Percentiles rank a stretch among this genome's conserved stretches.
Evolutionary conservation across 768 basidiomycete species (phyloP).

Genomic region (Hydnum rufescens): DNA sequence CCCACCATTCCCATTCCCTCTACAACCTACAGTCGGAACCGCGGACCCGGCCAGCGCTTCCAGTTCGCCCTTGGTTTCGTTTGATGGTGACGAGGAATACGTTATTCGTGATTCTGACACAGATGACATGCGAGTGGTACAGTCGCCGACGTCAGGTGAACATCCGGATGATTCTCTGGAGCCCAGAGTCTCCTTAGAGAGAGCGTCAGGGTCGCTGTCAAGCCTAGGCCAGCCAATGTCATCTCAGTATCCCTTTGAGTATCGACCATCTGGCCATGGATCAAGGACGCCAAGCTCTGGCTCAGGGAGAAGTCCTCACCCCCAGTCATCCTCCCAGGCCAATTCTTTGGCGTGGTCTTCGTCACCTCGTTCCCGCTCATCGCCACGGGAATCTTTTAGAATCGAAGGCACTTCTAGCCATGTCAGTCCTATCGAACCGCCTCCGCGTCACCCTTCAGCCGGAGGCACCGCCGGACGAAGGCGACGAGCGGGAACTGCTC

Average conservation of each 20-base stretch:
- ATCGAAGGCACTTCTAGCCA: too few relatives aligned
- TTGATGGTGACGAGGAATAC: background rate
- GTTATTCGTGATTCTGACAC: background rate
- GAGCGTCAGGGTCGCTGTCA: constrained; percentile 48
- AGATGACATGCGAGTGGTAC: background rate
- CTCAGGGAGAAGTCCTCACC: background rate
- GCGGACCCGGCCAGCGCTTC: background rate
- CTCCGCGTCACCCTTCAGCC: background rate
- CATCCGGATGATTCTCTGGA: background rate
- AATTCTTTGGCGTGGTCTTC: constrained; percentile 3
- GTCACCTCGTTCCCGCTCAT: constrained; percentile 3
- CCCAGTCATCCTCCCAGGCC: background rate
- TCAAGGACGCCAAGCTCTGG: background rate
- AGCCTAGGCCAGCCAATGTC: constrained; percentile 58
- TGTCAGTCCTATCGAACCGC: background rate
- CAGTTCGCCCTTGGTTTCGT: too few relatives aligned
- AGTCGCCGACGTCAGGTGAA: background rate
- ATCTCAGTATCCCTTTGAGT: constrained; percentile 6
- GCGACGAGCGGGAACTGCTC: background rate
- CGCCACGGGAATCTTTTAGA: background rate
- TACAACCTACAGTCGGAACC: background rate
- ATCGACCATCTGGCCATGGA: background rate
- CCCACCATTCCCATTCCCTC: constrained; percentile 1
- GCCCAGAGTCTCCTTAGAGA: background rate
- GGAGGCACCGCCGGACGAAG: background rate